A percentile compares a stretch with the other conserved stretches of the same genome.
Conservation (phyloP, 2,329 filamentous ascomycete genomes). For the Zelopaecilomyces penicillatus region DNA sequence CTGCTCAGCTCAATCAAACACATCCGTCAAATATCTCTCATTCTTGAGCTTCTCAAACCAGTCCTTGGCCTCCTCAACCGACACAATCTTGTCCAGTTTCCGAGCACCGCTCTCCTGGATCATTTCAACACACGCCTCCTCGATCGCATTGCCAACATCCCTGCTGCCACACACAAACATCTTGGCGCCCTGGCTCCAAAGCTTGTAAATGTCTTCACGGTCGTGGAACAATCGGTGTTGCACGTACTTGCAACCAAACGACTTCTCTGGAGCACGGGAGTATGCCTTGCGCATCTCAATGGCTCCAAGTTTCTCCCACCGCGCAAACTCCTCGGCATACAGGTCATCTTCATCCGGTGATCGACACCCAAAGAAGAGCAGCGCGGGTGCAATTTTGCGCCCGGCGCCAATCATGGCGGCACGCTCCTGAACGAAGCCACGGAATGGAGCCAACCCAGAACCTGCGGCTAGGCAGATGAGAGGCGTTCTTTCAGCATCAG, state of each 20-base stretch:
- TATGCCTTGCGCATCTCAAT: slow-evolving; percentile 54
- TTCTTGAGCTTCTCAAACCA: slow-evolving; percentile 45
- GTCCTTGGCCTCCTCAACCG: slow-evolving; percentile 30
- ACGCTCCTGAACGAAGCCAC: slow-evolving; percentile 55
- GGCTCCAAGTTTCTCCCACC: slow-evolving; percentile 52
- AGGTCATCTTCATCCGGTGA: slow-evolving; percentile 46
- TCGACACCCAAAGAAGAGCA: slow-evolving; percentile 61
- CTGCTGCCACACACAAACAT: slow-evolving; percentile 59
- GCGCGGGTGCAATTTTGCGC: slow-evolving; percentile 45
- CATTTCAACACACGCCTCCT: slow-evolving; percentile 28
- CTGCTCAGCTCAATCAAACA: slow-evolving; percentile 41
- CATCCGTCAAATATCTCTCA: slow-evolving; percentile 50
- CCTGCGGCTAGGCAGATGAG: slow-evolving; percentile 45
- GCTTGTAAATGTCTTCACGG: slow-evolving; percentile 24
- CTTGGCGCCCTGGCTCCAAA: slow-evolving; percentile 40
- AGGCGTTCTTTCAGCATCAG: slow-evolving; percentile 35
- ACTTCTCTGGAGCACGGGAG: slow-evolving; percentile 34
- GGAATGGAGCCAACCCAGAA: slow-evolving; percentile 53
- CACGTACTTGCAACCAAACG: slow-evolving; percentile 40
- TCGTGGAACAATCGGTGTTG: slow-evolving; percentile 35
- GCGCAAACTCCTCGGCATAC: slow-evolving; percentile 49
- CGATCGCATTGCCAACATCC: slow-evolving; percentile 39
- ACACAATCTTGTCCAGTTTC: slow-evolving; percentile 21
- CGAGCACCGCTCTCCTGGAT: slow-evolving; percentile 24
- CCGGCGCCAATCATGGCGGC: slow-evolving; percentile 42